Evolutionary conservation across 371 early-diverging fungal genomes (phyloP).

Genomic region (Syncephalastrum sp.): DNA sequence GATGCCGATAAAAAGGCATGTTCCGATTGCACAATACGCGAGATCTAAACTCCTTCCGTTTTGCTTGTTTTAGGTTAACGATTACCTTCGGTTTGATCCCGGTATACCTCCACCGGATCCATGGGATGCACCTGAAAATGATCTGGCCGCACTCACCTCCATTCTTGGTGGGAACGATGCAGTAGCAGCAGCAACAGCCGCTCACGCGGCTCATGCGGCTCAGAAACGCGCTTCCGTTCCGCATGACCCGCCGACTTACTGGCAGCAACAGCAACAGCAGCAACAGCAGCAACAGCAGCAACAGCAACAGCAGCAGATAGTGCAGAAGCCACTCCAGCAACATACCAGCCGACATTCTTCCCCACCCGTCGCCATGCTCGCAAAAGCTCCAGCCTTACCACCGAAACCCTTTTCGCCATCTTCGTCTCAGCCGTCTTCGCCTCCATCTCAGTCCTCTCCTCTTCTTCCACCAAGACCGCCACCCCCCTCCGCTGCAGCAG

Average conservation of each 20-base stretch:
- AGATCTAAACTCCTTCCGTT: too few species aligned
- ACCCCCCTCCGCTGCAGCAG: conserved; percentile 8
- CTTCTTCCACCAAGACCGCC: conserved; percentile 39
- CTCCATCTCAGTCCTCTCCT: conserved; percentile 26
- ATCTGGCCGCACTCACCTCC: conserved; percentile 50
- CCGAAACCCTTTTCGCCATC: conserved; percentile 16
- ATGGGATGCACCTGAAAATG: conserved; percentile 66
- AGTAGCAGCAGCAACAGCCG: conserved; percentile 8
- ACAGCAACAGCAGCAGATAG: conserved; percentile 5
- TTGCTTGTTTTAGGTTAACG: conserved; percentile 14
- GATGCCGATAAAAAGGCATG: conserved; percentile 2
- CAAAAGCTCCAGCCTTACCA: conserved; percentile 15
- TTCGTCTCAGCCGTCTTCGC: conserved; percentile 11
- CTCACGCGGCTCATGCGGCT: neutral
- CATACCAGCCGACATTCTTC: conserved; percentile 10
- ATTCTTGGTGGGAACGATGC: conserved; percentile 24
- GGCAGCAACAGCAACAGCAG: conserved; percentile 12
- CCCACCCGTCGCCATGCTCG: conserved; percentile 10
- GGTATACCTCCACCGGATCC: conserved; percentile 73
- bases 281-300: conserved; percentile 9
- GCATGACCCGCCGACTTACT: neutral
- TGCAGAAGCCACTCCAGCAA: conserved; percentile 8
- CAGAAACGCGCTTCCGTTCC: too few species aligned
- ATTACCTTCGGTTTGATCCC: conserved; percentile 70
- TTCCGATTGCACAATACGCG: neutral